A percentile compares a stretch with the other conserved stretches of the same genome.
These are phyloP conservation scores for Breynia disticha DNA, from an alignment of 441 rosid species.

Conservation along the genomic window DNA sequence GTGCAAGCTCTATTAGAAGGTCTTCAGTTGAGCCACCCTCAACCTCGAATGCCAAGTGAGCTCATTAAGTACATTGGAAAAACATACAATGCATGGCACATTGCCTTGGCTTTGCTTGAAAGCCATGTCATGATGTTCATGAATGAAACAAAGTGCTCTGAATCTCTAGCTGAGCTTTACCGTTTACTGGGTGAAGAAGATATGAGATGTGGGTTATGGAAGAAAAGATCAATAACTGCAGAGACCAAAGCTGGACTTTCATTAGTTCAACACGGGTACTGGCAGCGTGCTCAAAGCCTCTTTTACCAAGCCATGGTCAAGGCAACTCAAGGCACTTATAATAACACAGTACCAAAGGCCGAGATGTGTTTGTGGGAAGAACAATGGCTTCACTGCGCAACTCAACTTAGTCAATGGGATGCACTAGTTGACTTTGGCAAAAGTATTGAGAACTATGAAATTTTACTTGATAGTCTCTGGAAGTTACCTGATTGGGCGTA, in stretches of 20 bases:
- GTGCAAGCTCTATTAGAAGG: constrained; percentile 99
- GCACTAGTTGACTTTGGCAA: constrained; percentile 93
- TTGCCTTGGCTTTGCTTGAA: constrained; percentile 81
- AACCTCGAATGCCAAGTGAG: constrained; percentile 98
- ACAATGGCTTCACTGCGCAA: constrained; percentile 93
- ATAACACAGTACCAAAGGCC: constrained; percentile 89
- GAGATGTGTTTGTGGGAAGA: constrained; percentile 99
- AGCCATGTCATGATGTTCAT: constrained; percentile 82
- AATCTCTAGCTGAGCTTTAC: constrained; percentile 93
- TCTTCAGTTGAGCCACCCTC: constrained; percentile 97
- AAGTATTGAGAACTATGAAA: constrained; percentile 81
- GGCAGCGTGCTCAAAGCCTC: constrained; percentile 93
- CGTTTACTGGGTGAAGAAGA: constrained; percentile 94
- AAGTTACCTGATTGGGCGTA: constrained; percentile 92
- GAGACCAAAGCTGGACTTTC: constrained; percentile 97
- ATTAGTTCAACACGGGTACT: constrained; percentile 93
- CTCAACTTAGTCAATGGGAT: constrained; percentile 97
- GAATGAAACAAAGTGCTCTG: constrained; percentile 85
- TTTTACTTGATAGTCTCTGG: constrained; percentile 94
- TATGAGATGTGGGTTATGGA: constrained; percentile 98
- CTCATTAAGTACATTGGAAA: constrained; percentile 93
- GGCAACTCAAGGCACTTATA: constrained; percentile 98
- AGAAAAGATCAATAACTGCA: constrained; percentile 79
- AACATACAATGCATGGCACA: constrained; percentile 98
- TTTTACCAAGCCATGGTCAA: constrained; percentile 95